A percentile compares a stretch with the other conserved stretches of the same genome.
phyloP scores from a whole-genome alignment of 345 rosid genomes.

The Tarenaya hassleriana region DNA sequence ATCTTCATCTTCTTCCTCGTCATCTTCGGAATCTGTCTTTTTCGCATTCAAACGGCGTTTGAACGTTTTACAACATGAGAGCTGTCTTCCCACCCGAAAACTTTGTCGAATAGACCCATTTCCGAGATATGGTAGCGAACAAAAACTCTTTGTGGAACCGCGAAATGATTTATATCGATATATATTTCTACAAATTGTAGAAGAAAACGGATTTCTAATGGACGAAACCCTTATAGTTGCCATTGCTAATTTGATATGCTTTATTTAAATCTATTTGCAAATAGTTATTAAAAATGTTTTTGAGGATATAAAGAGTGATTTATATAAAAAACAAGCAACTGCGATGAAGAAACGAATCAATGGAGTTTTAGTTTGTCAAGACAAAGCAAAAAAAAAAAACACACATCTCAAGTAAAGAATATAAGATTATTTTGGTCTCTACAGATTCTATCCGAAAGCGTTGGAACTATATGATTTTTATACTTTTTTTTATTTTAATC shows the following conservation, averaged over 20 bases:
- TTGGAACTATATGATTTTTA: too few relatives aligned
- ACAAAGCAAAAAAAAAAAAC: conserved; percentile 18
- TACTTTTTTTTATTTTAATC: too few relatives aligned
- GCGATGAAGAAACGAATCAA: conserved; percentile 26
- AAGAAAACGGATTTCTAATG: neutral
- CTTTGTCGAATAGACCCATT: neutral
- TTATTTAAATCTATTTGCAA: conserved; percentile 13
- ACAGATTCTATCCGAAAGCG: too few relatives aligned
- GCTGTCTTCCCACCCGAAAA: neutral
- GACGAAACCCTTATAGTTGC: conserved; percentile 10
- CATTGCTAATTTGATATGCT: conserved; percentile 16
- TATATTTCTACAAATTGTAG: conserved; percentile 9
- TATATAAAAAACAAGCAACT: neutral
- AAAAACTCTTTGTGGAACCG: neutral
- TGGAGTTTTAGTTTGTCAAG: conserved; percentile 10
- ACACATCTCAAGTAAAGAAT: too few relatives aligned
- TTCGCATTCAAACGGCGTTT: conserved; percentile 14
- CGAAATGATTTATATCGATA: conserved; percentile 4
- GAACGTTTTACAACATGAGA: neutral
- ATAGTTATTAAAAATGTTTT: conserved; percentile 4
- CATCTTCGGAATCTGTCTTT: conserved; percentile 6
- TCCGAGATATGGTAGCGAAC: neutral
- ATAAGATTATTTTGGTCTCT: too few relatives aligned
- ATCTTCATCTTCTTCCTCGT: conserved; percentile 22
- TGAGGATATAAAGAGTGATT: neutral